Evolutionary conservation across 768 basidiomycete species (phyloP).

Genomic region (Hericium coralloides): DNA sequence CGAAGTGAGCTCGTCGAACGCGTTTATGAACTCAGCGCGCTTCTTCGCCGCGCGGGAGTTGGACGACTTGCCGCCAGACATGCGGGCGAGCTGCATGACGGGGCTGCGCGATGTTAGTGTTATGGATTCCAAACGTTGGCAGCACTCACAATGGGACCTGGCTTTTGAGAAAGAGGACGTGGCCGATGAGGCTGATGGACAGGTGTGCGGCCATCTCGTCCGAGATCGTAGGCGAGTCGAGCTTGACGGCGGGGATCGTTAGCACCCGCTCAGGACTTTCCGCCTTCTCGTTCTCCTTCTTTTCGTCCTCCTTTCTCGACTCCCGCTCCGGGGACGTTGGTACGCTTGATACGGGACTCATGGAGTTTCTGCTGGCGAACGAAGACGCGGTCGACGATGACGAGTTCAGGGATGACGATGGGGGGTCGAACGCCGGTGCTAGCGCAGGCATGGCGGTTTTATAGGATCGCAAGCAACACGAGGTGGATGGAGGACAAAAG

Average conservation of each 20-base stretch:
- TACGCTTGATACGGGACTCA: background rate
- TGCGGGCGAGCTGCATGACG: slow-evolving; percentile 49
- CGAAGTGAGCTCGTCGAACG: slow-evolving; percentile 64
- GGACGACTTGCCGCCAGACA: slow-evolving; percentile 40
- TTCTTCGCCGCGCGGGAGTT: slow-evolving; percentile 46
- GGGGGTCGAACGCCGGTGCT: background rate
- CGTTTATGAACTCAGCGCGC: slow-evolving; percentile 49
- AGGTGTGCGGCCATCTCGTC: slow-evolving; percentile 56
- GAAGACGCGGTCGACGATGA: background rate
- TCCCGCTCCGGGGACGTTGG: background rate
- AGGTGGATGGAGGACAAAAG: background rate
- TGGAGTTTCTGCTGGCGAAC: background rate
- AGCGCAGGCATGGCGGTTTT: background rate
- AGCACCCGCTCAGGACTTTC: background rate
- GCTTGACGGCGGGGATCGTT: slow-evolving; percentile 30
- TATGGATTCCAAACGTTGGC: background rate
- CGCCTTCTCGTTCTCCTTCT: background rate
- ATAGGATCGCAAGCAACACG: background rate
- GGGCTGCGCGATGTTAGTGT: slow-evolving; percentile 33
- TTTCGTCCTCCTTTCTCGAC: background rate
- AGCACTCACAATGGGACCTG: slow-evolving; percentile 66
- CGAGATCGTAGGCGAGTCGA: slow-evolving; percentile 45
- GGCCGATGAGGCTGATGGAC: slow-evolving; percentile 52
- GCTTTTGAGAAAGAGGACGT: slow-evolving; percentile 69
- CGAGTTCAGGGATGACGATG: background rate